Evolutionary conservation across 768 basidiomycete genomes (phyloP).

Genomic region (Trametes cingulata): DNA sequence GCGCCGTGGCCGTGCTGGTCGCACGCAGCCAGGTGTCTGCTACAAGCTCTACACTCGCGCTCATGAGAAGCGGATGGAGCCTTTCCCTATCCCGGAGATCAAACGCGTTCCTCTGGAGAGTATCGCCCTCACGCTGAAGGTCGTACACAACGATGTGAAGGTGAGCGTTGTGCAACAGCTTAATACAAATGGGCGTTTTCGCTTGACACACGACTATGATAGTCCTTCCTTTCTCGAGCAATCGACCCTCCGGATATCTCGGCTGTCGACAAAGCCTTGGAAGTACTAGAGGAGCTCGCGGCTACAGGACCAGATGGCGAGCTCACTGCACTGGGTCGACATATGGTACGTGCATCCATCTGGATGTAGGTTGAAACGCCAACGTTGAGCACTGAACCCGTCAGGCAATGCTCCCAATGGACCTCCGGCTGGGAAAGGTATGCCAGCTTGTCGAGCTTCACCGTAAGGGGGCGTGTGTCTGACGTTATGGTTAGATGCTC

Average conservation of each 20-base stretch:
- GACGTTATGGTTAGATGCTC: conserved; percentile 62
- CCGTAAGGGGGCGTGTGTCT: too few relatives aligned
- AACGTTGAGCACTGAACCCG: too few relatives aligned
- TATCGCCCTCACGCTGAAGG: conserved; percentile 80
- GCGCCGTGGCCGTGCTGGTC: conserved; percentile 86
- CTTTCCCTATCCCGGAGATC: conserved; percentile 86
- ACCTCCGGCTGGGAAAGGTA: conserved; percentile 85
- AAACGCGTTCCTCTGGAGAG: conserved; percentile 83
- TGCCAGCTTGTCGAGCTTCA: too few relatives aligned
- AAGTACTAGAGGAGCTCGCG: conserved; percentile 71
- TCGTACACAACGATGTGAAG: conserved; percentile 77
- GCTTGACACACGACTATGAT: too few relatives aligned
- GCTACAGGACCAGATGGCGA: conserved; percentile 65
- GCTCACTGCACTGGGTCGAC: conserved; percentile 79
- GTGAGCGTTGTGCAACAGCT: conserved; percentile 39
- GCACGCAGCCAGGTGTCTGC: conserved; percentile 79
- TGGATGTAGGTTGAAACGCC: too few relatives aligned
- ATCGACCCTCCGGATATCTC: conserved; percentile 80
- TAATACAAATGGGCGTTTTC: too few relatives aligned
- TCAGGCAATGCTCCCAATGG: conserved; percentile 83
- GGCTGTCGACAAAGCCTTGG: conserved; percentile 78
- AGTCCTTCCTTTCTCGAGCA: conserved; percentile 70
- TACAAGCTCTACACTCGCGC: conserved; percentile 85
- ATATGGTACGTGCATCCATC: conserved; percentile 56
- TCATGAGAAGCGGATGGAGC: conserved; percentile 66